Evolutionary conservation across 2,329 filamentous ascomycete genomes (phyloP), one percentile per base, ranked within the genome.

Genomic region (Neopestalotiopsis clavispora): DNA sequence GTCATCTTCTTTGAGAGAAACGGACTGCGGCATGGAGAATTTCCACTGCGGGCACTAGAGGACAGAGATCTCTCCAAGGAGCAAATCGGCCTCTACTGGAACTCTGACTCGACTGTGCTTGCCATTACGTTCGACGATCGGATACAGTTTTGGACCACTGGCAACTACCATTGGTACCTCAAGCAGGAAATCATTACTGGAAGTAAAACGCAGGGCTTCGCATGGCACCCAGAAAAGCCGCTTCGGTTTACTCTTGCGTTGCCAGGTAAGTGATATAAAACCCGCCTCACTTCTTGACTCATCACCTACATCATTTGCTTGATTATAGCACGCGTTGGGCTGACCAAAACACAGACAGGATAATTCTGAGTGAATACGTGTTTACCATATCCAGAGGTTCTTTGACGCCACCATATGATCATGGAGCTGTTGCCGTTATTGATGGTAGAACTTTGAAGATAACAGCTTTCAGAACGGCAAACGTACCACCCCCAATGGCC

Each of bases 111-210:
- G 0, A 95, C 91, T 1, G 94, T 97, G 0, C 85, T 99, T 60
- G 94, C 95, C 5, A 91, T 98, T n/a, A 85, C 89, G 1, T 89
- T 95, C 73, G 84, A 84, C 40, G 89, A 94, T 72, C 87, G 89
- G 68, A 83, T 96, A n/a, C 96, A 99, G 77, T 84, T 99, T 1
- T 99, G 96, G 96, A 97, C 94, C 0, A 97, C 92, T 87, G 93
- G 94, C 23, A 99, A 99, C 79, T 99, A 99, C 74, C 94, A 98
- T 78, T 99, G 96, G 89, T 98, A 98, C 79, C 85, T 99, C 17
- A 99, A 99, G 82, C 94, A 97, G 78, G 94, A 98, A 77, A 85
- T 98, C 6, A 81, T 83, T 6, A 82, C 86, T 6, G 74, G 78
- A 7, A 75, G 74, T 13, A 73, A 75, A 3, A 74, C 80, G 52